Evolutionary conservation across 345 rosid species (phyloP), one percentile per base, ranked within the genome.

Genomic region (Jatropha curcas): DNA sequence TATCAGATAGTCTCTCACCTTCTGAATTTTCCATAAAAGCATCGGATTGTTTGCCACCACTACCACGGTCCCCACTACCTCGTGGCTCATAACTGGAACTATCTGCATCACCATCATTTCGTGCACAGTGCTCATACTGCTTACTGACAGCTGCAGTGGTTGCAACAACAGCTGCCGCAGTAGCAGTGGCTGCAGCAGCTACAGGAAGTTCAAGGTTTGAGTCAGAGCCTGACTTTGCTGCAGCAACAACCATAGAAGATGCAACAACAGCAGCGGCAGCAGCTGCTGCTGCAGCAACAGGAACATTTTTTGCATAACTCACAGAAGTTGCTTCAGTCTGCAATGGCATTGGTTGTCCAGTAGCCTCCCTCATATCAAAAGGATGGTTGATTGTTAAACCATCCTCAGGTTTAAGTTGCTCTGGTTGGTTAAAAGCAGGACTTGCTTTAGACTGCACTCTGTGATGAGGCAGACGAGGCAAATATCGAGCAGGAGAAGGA

Each of bases 191-290:
- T 17, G 98, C 97, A 25, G 97, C 97, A 51, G 96, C 94, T 63
- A 86, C 97, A 71, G 98, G 93, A 74, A 90, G 86, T 81, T 93
- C 97, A 72, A 87, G 77, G 76, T 84, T 86, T 63, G 94, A 72
- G 65, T 90, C 92, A 0, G 79, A 51, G 78, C 79, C 77, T 27
- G 97, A 85, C 86, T 90, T 93, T 75, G 89, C 82, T 14, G 86
- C 93, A 77, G 97, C 94, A 82, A 82, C 98, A 70, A 94, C 97
- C 98, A 94, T 88, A 59, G 97, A 88, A 70, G 98, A 94, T 39
- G 97, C 98, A 83, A 90, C 90, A 82, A 84, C 98, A 79, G 97
- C 98, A 39, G 97, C 97, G 20, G 97, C 97, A 0, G 97, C 97
- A 0, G 89, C 96, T 0, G 90, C 94, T 0, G 92, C 90, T 7